Base-by-base conservation (phyloP, 140 eudicot genomes). In the Bidens hawaiensis region DNA sequence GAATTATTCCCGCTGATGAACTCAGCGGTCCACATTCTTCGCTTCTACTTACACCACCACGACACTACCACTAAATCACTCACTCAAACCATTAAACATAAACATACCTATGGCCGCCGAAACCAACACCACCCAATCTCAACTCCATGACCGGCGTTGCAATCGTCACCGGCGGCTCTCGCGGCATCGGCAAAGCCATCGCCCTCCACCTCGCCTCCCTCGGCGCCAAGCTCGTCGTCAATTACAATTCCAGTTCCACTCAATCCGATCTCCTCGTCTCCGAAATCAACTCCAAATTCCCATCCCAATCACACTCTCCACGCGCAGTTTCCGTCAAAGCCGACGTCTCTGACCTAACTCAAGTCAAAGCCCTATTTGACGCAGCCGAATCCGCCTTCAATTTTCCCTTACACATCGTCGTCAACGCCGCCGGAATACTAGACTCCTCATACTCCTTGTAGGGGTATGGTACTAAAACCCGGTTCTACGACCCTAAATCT, bases 151-250 rank as follows among this genome's bases (percentile, higher is more conserved):
- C 73, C 72, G n/a, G 95, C 12, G 78, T 87, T 0, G 93, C 96
- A 12, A 85, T 89, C 4, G 85, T 85, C 60, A 89, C 97, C 49
- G 97, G 97, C 51, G 85, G 75, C 24, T 89, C 87, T 2, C 80
- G 95, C 25, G 97, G 95, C 21, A 85, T 89, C 5, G 97, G 97
- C 79, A 69, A 72, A 6, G 95, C 86, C 23, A 80, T 89, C 51
- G 69, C 88, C 65, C 73, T 75, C 43, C 86, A 89, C 47, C 74
- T 89, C 13, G 83, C 90, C 12, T 75, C 95, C 66, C 91, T 89
- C 19, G 97, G 95, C 26, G 94, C 94, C 55, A 84, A 68, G 19
- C 61, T 88, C 48, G 65, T 88, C 68, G 68, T 88, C 67, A 84
- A 55, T 30, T 30, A 28, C 62, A 28, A 26, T 15, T 55, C 62